A percentile compares a stretch with the other conserved stretches of the same genome.
phyloP scores from a whole-genome alignment of 2,329 filamentous ascomycete species.

The Botrytis fabae region DNA sequence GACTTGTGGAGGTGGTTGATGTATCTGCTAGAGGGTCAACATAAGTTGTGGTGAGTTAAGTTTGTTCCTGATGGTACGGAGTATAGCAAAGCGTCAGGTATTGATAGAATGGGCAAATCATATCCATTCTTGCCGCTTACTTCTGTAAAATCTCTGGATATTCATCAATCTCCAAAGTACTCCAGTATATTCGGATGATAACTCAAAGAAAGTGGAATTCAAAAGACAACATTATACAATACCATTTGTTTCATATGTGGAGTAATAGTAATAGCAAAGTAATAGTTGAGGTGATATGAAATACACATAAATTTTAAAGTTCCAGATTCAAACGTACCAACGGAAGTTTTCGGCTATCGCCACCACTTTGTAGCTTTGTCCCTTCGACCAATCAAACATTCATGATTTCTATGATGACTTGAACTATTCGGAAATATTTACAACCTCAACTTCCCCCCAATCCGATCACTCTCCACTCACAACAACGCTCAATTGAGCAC shows the following conservation, averaged over 20 bases:
- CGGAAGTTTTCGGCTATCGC: constrained; percentile 24
- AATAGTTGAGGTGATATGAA: background rate
- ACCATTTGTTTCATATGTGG: background rate
- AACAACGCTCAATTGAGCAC: constrained; percentile 41
- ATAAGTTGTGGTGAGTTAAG: constrained; percentile 23
- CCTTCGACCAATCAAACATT: constrained; percentile 23
- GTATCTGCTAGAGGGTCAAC: constrained; percentile 21
- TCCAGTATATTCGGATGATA: background rate
- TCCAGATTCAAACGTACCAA: constrained; percentile 16
- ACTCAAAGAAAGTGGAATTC: background rate
- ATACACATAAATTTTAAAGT: background rate
- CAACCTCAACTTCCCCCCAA: constrained; percentile 27
- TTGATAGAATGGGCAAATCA: constrained; percentile 28
- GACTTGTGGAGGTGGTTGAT: background rate
- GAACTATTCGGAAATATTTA: constrained; percentile 24
- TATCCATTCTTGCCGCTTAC: constrained; percentile 32
- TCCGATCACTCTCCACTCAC: constrained; percentile 21
- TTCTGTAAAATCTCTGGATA: constrained; percentile 13
- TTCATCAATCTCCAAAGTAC: background rate
- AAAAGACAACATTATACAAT: background rate
- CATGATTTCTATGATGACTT: constrained; percentile 32
- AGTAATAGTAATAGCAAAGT: background rate
- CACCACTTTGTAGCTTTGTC: constrained; percentile 18
- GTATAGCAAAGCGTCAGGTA: constrained; percentile 21
- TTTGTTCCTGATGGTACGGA: background rate